Conservation (phyloP, 352 stramenopile species). For the Salisapilia sapeloensis region DNA sequence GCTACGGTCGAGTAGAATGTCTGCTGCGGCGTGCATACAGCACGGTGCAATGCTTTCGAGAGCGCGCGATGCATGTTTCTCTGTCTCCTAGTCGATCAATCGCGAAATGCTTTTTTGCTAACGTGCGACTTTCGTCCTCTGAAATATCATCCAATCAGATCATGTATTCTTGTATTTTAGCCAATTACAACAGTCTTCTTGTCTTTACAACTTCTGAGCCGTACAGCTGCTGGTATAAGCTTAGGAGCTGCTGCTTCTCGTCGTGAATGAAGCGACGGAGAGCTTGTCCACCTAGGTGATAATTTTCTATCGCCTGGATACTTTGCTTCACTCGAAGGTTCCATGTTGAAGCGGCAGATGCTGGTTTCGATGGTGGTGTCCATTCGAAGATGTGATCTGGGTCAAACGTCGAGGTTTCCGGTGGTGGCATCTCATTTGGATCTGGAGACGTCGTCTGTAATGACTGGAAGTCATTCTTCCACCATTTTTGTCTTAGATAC, state of each 20-base stretch:
- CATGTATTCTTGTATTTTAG: too few relatives aligned
- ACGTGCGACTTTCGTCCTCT: too few relatives aligned
- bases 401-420: conserved; percentile 11
- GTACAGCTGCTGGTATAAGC: conserved; percentile 32
- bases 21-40: too few relatives aligned
- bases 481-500: conserved; percentile 41
- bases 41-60: too few relatives aligned
- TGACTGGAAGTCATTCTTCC: conserved; percentile 2
- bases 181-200: too few relatives aligned
- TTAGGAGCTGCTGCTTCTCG: conserved; percentile 36
- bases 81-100: too few relatives aligned
- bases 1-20: conserved; percentile 25
- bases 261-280: conserved; percentile 38
- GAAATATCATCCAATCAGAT: too few relatives aligned
- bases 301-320: conserved; percentile 28
- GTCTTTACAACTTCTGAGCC: conserved; percentile 6
- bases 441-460: conserved; percentile 1
- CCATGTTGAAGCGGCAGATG: conserved; percentile 12
- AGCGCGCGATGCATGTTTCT: too few relatives aligned
- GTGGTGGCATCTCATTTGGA: not conserved
- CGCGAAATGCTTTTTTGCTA: too few relatives aligned
- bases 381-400: conserved; percentile 49
- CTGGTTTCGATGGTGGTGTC: conserved; percentile 8
- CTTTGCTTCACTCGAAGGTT: conserved; percentile 18
- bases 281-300: conserved; percentile 31